Conservation (phyloP, 1,139 yeast species). For the Fermentozyma sake region DNA sequence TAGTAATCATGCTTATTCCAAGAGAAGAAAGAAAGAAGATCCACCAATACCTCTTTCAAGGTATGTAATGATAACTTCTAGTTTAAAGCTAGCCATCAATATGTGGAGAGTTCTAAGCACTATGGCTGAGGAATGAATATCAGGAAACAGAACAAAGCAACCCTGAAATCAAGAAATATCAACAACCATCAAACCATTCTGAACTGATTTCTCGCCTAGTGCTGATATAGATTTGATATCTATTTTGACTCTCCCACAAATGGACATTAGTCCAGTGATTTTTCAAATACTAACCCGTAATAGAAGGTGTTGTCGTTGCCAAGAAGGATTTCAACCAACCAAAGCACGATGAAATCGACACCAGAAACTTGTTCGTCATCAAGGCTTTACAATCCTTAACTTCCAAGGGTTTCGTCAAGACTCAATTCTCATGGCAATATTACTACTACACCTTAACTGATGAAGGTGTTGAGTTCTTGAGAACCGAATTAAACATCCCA, state of each 20-base stretch:
- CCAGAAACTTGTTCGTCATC: conserved; percentile 97
- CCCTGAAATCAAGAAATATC: neutral
- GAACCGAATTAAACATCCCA: conserved; percentile 98
- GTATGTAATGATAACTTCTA: conserved; percentile 50
- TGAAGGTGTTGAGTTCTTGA: conserved; percentile 98
- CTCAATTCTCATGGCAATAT: conserved; percentile 99
- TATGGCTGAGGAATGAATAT: conserved; percentile 1
- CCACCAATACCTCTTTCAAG: conserved; percentile 98
- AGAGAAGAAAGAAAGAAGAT: conserved; percentile 99
- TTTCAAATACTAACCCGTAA: conserved; percentile 28
- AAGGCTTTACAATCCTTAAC: conserved; percentile 99
- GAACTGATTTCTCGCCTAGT: conserved; percentile 1
- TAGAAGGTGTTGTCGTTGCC: conserved; percentile 99
- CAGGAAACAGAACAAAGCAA: neutral
- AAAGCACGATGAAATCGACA: conserved; percentile 96
- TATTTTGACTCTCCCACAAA: too few relatives aligned
- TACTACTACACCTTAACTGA: conserved; percentile 99
- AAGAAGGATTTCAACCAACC: conserved; percentile 98
- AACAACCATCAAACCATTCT: conserved; percentile 1
- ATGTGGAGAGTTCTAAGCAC: too few relatives aligned
- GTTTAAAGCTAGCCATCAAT: neutral
- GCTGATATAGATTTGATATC: too few relatives aligned
- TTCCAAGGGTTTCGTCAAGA: conserved; percentile 98
- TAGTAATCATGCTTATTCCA: conserved; percentile 84
- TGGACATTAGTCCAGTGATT: neutral